A percentile compares a stretch with the other conserved stretches of the same genome.
Conservation (phyloP, 192 early-diverging fungal species). For the Allomyces macrogynus region DNA sequence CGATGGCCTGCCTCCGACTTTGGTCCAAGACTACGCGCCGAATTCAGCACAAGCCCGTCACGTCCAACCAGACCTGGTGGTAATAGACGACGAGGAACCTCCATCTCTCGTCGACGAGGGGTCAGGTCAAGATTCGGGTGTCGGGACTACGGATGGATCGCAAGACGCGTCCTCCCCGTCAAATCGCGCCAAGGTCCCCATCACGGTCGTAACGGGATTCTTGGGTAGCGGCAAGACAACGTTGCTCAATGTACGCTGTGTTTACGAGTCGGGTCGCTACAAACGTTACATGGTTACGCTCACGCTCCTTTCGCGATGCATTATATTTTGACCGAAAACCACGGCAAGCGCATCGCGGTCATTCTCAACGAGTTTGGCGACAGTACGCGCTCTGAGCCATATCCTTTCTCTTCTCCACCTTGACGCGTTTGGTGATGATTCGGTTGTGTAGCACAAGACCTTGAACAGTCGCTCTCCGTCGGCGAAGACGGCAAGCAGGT, state of each 20-base stretch:
- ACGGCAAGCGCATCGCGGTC: constrained; percentile 89
- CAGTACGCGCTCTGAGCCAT: constrained; percentile 16
- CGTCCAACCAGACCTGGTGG: too few relatives aligned
- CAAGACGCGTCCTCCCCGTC: too few relatives aligned
- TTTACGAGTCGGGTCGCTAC: constrained; percentile 14
- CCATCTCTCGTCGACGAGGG: too few relatives aligned
- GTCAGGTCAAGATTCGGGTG: too few relatives aligned
- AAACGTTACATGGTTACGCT: not conserved
- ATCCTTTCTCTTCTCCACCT: constrained; percentile 1
- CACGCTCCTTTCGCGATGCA: not conserved
- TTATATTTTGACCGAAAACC: constrained; percentile 57
- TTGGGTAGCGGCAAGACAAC: constrained; percentile 84
- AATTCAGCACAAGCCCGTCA: too few relatives aligned
- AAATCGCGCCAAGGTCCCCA: constrained; percentile 12
- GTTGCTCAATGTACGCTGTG: constrained; percentile 36
- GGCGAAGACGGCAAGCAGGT: constrained; percentile 60
- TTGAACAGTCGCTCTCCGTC: constrained; percentile 79
- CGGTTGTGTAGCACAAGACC: constrained; percentile 43
- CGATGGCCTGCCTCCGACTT: too few relatives aligned
- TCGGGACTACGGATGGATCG: too few relatives aligned
- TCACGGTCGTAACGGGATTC: constrained; percentile 33
- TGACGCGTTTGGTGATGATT: not conserved
- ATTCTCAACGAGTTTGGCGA: constrained; percentile 99
- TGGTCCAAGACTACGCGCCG: too few relatives aligned
- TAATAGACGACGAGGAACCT: too few relatives aligned